Percentiles rank a stretch among this genome's conserved stretches.
Evolutionary conservation across 129 eudicot genomes (phyloP).

Genomic region (Smallanthus sonchifolius): DNA sequence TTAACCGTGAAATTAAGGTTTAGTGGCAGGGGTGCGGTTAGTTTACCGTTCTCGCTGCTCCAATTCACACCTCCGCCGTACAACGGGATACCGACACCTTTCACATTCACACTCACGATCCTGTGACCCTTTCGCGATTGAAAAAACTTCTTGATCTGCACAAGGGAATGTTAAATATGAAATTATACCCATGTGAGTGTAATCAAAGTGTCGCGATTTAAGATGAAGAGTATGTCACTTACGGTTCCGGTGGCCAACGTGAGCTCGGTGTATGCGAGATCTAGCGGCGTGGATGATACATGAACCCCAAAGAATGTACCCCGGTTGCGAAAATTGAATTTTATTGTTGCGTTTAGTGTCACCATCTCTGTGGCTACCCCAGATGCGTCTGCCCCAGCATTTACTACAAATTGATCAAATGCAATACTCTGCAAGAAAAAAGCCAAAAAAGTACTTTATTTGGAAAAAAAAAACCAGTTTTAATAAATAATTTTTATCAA

Average conservation of each 20-base stretch:
- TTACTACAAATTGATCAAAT: slow-evolving; percentile 53
- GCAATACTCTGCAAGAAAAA: slow-evolving; percentile 58
- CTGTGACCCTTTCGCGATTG: slow-evolving; percentile 74
- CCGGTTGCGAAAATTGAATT: slow-evolving; percentile 50
- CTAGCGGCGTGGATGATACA: slow-evolving; percentile 65
- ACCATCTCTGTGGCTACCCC: slow-evolving; percentile 92
- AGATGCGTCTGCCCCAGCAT: slow-evolving; percentile 69
- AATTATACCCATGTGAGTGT: neutral
- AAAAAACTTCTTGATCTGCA: slow-evolving; percentile 65
- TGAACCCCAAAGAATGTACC: slow-evolving; percentile 92
- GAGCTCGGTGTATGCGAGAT: slow-evolving; percentile 57
- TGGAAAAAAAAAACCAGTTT: too few relatives aligned
- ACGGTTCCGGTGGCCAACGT: slow-evolving; percentile 69
- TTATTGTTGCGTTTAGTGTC: slow-evolving; percentile 63
- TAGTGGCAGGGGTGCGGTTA: slow-evolving; percentile 54
- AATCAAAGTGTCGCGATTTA: neutral
- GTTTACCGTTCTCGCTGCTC: slow-evolving; percentile 50
- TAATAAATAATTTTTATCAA: too few relatives aligned
- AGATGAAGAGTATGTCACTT: slow-evolving; percentile 11
- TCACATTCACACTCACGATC: slow-evolving; percentile 43
- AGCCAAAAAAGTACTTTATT: neutral
- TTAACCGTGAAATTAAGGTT: slow-evolving; percentile 54
- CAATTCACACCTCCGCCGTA: slow-evolving; percentile 66
- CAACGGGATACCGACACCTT: slow-evolving; percentile 52
- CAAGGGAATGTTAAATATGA: neutral